phyloP scores from a whole-genome alignment of 441 rosid genomes.

The Heliophila coronopifolia region DNA sequence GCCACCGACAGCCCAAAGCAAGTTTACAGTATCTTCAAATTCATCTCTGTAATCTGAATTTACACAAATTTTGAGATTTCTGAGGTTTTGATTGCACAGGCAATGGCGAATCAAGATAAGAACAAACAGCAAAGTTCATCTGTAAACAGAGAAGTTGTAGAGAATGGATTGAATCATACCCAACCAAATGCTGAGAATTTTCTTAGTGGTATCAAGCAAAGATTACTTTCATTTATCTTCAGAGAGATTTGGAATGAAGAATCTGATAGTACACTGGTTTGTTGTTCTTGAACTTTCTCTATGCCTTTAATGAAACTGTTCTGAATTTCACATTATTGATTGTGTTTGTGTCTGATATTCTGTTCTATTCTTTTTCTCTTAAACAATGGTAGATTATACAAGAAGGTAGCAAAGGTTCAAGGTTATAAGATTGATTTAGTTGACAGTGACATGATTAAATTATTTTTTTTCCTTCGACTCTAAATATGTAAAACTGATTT shows the following conservation, averaged over 20 bases:
- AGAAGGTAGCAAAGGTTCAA: not conserved
- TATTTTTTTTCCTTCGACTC: no score
- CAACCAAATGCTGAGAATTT: conserved; percentile 44
- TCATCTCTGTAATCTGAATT: not conserved
- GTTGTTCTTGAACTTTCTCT: conserved; percentile 28
- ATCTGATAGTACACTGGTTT: conserved; percentile 55
- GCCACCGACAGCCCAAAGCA: no score
- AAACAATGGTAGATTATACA: not conserved
- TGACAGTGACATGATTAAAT: not conserved
- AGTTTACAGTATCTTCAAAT: not conserved
- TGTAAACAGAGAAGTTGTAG: conserved; percentile 39
- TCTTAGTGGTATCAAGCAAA: conserved; percentile 83
- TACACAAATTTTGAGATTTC: not conserved
- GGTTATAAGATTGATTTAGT: not conserved
- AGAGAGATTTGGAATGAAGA: conserved; percentile 78
- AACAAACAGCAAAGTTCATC: conserved; percentile 39
- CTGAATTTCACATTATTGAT: not conserved
- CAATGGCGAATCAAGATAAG: conserved; percentile 39
- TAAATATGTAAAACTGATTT: no score
- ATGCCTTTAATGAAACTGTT: not conserved
- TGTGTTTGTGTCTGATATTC: not conserved
- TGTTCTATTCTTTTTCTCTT: not conserved
- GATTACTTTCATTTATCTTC: conserved; percentile 85
- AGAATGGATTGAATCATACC: conserved; percentile 34
- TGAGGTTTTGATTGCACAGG: conserved; percentile 35